Base-by-base conservation (phyloP, 139 green algal species). In the Gonium pectorale region DNA sequence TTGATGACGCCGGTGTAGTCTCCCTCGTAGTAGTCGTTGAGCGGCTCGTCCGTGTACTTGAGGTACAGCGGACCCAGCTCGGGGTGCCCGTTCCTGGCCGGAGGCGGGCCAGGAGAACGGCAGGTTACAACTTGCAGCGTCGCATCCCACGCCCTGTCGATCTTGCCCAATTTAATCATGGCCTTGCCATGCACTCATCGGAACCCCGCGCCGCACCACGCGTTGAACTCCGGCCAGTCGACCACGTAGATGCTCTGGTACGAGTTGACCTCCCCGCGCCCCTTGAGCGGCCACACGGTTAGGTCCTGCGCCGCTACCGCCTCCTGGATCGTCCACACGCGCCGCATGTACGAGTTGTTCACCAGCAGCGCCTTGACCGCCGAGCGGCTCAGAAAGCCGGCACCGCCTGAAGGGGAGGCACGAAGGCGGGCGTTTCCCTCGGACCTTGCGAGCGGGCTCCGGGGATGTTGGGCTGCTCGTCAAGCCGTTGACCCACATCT, bases 171-270 rank as follows among this genome's bases (percentile, higher is more conserved):
- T n/a, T n/a, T n/a, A n/a, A n/a, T n/a, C n/a, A n/a, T n/a, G n/a
- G n/a, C n/a, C n/a, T n/a, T n/a, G n/a, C n/a, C n/a, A n/a, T n/a
- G n/a, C n/a, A n/a, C n/a, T n/a, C n/a, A n/a, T n/a, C n/a, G n/a
- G n/a, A n/a, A n/a, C n/a, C n/a, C n/a, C n/a, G n/a, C n/a, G n/a
- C n/a, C n/a, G n/a, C n/a, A n/a, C 64, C 68, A 78, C 5, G 68
- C 68, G 68, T 78, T 78, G 68, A 78, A 78, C 68, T 78, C 41
- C 24, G 41, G 68, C 68, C 68, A 78, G 68, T 78, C 68, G 43
- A 78, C 31, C 26, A 78, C 68, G 29, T 41, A 27, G 3, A 78
- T 1, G 22, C 13, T 24, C 68, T 78, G 68, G 41, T 63, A 78
- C 8, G 41, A 60, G 43, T 54, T 52, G 60, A 67, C 11, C 60